Evolutionary conservation across 345 rosid genomes (phyloP).

Genomic region (Ceriops tagal): DNA sequence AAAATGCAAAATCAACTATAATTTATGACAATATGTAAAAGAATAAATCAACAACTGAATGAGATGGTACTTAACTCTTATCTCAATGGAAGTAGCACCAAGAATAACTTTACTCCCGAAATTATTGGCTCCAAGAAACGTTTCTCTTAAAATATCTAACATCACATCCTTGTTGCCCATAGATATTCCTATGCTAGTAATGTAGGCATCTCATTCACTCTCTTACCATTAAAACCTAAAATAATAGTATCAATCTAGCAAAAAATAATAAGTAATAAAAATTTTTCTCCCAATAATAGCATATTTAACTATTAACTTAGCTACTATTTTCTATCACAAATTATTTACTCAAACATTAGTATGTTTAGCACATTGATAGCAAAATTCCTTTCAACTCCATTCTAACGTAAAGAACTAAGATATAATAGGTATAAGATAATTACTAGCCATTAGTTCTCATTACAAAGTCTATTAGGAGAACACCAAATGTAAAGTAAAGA

Average conservation of each 20-base stretch:
- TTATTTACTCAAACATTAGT: too few relatives aligned
- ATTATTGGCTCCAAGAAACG: conserved; percentile 95
- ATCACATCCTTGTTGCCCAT: conserved; percentile 85
- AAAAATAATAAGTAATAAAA: background rate
- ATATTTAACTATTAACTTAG: background rate
- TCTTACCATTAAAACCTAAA: conserved; percentile 81
- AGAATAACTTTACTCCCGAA: conserved; percentile 97
- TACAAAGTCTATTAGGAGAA: too few relatives aligned
- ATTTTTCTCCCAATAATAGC: background rate
- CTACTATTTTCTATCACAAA: too few relatives aligned
- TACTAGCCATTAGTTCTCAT: too few relatives aligned
- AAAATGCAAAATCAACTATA: background rate
- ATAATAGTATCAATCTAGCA: conserved; percentile 82
- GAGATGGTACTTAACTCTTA: conserved; percentile 59
- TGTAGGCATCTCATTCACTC: conserved; percentile 87
- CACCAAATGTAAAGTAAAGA: too few relatives aligned
- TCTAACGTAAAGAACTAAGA: too few relatives aligned
- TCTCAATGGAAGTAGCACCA: conserved; percentile 79
- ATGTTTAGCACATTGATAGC: too few relatives aligned
- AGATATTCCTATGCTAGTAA: conserved; percentile 97
- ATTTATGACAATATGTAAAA: background rate
- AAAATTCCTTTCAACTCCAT: too few relatives aligned
- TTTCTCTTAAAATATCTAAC: conserved; percentile 76
- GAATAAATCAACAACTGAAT: background rate
- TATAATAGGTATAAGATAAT: too few relatives aligned